These are phyloP conservation scores for Suhomyces yuchorum DNA, from an alignment of 1,139 yeast genomes.

Conservation along the genomic window DNA sequence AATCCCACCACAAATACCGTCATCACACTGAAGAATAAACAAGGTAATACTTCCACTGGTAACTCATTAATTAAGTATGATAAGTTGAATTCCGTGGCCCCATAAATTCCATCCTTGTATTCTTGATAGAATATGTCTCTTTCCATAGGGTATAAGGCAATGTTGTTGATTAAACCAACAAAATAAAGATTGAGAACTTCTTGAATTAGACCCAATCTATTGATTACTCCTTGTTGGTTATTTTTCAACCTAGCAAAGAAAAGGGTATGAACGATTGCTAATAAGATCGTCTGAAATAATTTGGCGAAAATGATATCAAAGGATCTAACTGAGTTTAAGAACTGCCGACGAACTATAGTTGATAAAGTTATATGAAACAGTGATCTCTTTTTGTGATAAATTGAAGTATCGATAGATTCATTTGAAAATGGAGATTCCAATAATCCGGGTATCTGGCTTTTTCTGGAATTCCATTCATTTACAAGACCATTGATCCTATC, in stretches of 20 bases:
- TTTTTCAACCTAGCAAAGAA: slow-evolving; percentile 71
- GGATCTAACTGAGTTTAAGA: slow-evolving; percentile 56
- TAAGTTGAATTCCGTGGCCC: slow-evolving; percentile 63
- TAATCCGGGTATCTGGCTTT: background rate
- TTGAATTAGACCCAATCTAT: slow-evolving; percentile 76
- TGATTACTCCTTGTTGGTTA: slow-evolving; percentile 57
- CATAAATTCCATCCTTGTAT: slow-evolving; percentile 71
- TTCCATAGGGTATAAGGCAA: slow-evolving; percentile 74
- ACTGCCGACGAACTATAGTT: slow-evolving; percentile 37
- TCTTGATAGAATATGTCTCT: slow-evolving; percentile 79
- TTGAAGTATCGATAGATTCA: slow-evolving; percentile 8
- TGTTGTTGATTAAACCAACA: slow-evolving; percentile 76
- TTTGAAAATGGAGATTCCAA: slow-evolving; percentile 1
- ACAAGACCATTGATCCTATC: slow-evolving; percentile 40
- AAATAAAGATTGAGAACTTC: slow-evolving; percentile 73
- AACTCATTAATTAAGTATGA: slow-evolving; percentile 68
- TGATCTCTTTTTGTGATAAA: slow-evolving; percentile 9
- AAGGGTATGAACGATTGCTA: slow-evolving; percentile 67
- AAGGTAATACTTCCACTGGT: slow-evolving; percentile 70
- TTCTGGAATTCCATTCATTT: slow-evolving; percentile 35
- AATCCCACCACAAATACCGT: slow-evolving; percentile 72
- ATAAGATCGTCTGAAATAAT: slow-evolving; percentile 63
- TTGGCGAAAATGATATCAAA: slow-evolving; percentile 66
- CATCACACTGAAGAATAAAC: slow-evolving; percentile 60
- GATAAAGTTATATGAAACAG: slow-evolving; percentile 27